Base-by-base conservation (phyloP, 2,329 filamentous ascomycete species). In the Exophiala sp. region DNA sequence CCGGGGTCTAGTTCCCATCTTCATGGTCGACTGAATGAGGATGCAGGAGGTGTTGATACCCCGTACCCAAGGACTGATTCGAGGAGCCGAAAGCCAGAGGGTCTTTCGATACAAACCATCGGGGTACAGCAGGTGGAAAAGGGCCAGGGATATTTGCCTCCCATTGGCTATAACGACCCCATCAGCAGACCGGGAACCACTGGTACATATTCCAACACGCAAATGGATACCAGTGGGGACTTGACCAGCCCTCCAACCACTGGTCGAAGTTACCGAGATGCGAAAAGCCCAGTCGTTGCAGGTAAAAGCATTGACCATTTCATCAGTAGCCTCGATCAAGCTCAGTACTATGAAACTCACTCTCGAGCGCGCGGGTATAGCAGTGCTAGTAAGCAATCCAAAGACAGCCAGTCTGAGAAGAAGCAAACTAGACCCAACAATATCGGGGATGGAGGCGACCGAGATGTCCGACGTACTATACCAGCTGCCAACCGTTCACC, bases 401-500 rank as follows among this genome's bases (percentile, higher is more conserved):
- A 49, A 42, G 57, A 64, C 14, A 59, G 58, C 12, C 71, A 70
- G 48, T 81, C 78, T 43, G 80, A 82, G 49, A 77, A 72, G 57
- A 72, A 71, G 54, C 67, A 75, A 29, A 71, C 70, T 55, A 73
- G 77, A 9, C 48, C 45, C 32, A 49, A 88, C 14, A 69, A 71
- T 9, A 90, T 89, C 0, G 82, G 86, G 60, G 86, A 87, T 16
- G 64, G 64, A 39, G 84, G 88, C 53, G 88, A 88, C 16, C 81
- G 88, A 58, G 79, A 79, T 20, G 75, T 80, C 10, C 78, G 81
- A 41, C 81, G 86, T 18, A 86, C 85, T 60, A 90, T 87, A 58
- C 87, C 84, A 65, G 83, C 87, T 14, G 82, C 85, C 10, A 95
- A 96, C 71, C 81, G 88, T 18, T 96, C 92, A 1, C 92, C 92